A percentile compares a stretch with the other conserved stretches of the same genome.
These are phyloP conservation scores for Tulasnella sp. DNA, from an alignment of 768 basidiomycete species.

Conservation along the genomic window DNA sequence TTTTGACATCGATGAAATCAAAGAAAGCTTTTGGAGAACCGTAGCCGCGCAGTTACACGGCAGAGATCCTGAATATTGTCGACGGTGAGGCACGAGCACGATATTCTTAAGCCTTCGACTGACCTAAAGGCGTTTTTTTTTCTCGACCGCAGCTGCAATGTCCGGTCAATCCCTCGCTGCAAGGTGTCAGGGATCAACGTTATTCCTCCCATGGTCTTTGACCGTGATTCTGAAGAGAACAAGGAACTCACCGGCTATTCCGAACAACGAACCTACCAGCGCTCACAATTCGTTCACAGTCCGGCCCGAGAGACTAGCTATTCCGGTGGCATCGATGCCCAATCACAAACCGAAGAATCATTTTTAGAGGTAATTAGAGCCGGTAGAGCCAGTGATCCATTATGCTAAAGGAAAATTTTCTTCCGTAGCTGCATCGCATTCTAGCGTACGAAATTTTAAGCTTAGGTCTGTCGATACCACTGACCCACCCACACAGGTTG, in stretches of 20 bases:
- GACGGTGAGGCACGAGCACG: neutral
- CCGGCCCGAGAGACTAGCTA: neutral
- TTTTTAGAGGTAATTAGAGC: slow-evolving; percentile 12
- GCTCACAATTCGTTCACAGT: no score
- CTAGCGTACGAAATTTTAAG: neutral
- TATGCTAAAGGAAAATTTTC: neutral
- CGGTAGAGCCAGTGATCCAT: neutral
- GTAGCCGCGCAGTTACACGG: neutral
- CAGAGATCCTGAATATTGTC: neutral
- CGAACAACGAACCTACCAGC: no score
- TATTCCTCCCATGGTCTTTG: neutral
- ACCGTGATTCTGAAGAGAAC: neutral
- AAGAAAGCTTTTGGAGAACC: neutral
- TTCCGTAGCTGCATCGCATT: neutral
- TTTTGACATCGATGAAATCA: neutral
- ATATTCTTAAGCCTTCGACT: neutral
- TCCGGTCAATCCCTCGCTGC: neutral
- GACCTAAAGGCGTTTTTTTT: no score
- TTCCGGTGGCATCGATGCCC: neutral
- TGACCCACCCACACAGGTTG: slow-evolving; percentile 33
- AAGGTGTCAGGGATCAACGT: neutral
- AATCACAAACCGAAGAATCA: neutral
- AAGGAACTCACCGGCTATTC: neutral
- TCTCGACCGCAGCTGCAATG: neutral
- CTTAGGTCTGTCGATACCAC: neutral